Conservation (phyloP, 2,329 filamentous ascomycete genomes). For the Hypoxylon sp. region DNA sequence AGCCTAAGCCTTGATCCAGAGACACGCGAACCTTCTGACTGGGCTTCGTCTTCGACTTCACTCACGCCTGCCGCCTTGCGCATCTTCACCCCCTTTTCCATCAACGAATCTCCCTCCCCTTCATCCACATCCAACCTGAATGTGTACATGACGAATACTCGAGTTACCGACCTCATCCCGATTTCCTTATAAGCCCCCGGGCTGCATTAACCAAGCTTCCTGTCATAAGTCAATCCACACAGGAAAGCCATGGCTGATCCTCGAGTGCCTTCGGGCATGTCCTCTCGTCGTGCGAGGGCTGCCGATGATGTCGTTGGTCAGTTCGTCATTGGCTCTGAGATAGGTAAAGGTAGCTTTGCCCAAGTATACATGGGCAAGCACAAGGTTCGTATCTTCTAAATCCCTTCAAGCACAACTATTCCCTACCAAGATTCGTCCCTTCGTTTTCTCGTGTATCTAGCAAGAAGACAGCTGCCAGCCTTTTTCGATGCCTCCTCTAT, state of each 20-base stretch:
- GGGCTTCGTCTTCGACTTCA: slow-evolving; percentile 41
- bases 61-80: slow-evolving; percentile 46
- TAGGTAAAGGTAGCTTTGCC: slow-evolving; percentile 97
- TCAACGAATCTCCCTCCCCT: slow-evolving; percentile 40
- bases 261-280: slow-evolving; percentile 46
- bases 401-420: not conserved
- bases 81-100: slow-evolving; percentile 34
- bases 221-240: slow-evolving; percentile 51
- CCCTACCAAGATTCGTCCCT: slow-evolving; percentile 27
- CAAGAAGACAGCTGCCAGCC: not conserved
- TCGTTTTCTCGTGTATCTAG: slow-evolving; percentile 2
- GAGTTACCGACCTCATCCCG: slow-evolving; percentile 45
- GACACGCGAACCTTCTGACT: slow-evolving; percentile 45
- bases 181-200: slow-evolving; percentile 52
- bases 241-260: slow-evolving; percentile 53
- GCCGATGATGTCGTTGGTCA: slow-evolving; percentile 70
- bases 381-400: slow-evolving; percentile 69
- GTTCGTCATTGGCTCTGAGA: slow-evolving; percentile 87
- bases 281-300: slow-evolving; percentile 54
- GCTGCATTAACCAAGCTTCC: slow-evolving; percentile 51
- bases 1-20: slow-evolving; percentile 39
- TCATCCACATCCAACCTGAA: slow-evolving; percentile 37
- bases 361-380: slow-evolving; percentile 91
- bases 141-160: slow-evolving; percentile 52
- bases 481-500: not conserved